Conservation (phyloP, 1,284 basidiomycete genomes). For the Tranzscheliella williamsii region DNA sequence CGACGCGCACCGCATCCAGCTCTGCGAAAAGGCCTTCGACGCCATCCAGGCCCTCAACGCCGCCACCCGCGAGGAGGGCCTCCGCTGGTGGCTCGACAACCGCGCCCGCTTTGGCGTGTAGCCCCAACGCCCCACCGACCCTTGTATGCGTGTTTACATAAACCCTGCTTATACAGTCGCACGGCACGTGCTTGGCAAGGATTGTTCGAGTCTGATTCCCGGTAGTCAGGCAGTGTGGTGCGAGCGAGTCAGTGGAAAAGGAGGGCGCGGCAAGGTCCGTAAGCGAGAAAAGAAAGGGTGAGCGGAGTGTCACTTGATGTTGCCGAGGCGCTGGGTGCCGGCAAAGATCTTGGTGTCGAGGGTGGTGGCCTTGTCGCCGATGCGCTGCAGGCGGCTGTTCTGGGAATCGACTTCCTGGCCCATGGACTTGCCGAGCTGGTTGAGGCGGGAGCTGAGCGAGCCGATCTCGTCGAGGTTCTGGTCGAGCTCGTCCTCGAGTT, state of each 20-base stretch:
- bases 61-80: constrained; percentile 52
- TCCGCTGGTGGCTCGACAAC: constrained; percentile 57
- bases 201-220: constrained; percentile 1
- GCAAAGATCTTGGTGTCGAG: constrained; percentile 57
- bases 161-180: neutral
- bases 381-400: constrained; percentile 51
- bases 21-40: constrained; percentile 49
- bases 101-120: constrained; percentile 45
- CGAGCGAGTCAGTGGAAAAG: too few species aligned
- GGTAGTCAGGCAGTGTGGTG: too few species aligned
- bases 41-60: constrained; percentile 52
- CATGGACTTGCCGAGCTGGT: constrained; percentile 81
- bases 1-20: constrained; percentile 7
- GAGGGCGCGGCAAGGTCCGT: too few species aligned
- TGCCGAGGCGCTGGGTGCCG: constrained; percentile 53
- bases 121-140: too few species aligned
- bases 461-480: constrained; percentile 87
- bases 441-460: constrained; percentile 78
- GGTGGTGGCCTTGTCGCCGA: constrained; percentile 54
- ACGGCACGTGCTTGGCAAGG: too few species aligned
- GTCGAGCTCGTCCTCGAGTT: constrained; percentile 77
- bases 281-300: too few species aligned
- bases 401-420: constrained; percentile 64
- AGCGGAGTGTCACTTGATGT: constrained; percentile 53
- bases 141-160: neutral